These are phyloP conservation scores for Angomonas ambiguus DNA, from an alignment of 208 protist species.

Conservation along the genomic window DNA sequence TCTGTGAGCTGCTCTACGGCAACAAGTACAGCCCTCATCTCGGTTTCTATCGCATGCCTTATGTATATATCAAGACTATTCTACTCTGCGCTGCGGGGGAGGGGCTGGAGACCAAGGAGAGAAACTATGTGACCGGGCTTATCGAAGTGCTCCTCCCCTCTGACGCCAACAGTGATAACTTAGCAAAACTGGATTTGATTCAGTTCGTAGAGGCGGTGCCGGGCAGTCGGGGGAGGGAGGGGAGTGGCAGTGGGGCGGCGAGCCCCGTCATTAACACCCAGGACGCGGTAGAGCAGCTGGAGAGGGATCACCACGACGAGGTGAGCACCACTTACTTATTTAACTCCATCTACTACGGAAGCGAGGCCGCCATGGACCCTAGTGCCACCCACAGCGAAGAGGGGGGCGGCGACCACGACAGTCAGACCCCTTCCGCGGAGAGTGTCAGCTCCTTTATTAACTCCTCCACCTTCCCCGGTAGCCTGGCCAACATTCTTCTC, in stretches of 20 bases:
- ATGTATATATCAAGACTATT: slow-evolving; percentile 72
- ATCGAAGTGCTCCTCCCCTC: slow-evolving; percentile 33
- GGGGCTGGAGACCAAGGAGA: slow-evolving; percentile 15
- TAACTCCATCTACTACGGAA: slow-evolving; percentile 1
- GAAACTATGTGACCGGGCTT: slow-evolving; percentile 32
- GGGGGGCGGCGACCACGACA: not conserved
- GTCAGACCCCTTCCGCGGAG: slow-evolving; percentile 2
- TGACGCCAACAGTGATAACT: slow-evolving; percentile 13
- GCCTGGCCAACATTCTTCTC: slow-evolving; percentile 20
- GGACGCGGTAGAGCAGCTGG: not conserved
- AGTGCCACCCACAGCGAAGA: not conserved
- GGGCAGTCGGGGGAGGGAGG: not conserved
- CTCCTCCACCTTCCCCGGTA: slow-evolving; percentile 17
- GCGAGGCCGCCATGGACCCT: not conserved
- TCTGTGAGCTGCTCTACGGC: slow-evolving; percentile 71
- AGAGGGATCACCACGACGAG: slow-evolving; percentile 3
- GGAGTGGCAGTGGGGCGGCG: not conserved
- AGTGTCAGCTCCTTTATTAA: slow-evolving; percentile 24
- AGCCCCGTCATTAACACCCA: not conserved
- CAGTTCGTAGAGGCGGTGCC: slow-evolving; percentile 11
- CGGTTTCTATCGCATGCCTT: slow-evolving; percentile 55
- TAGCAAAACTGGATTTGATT: slow-evolving; percentile 43
- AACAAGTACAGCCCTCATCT: slow-evolving; percentile 72
- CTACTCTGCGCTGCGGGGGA: slow-evolving; percentile 43
- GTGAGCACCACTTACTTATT: slow-evolving; percentile 2